Conservation (phyloP, 208 protist genomes). For the Trypanosomatidae sp. region DNA sequence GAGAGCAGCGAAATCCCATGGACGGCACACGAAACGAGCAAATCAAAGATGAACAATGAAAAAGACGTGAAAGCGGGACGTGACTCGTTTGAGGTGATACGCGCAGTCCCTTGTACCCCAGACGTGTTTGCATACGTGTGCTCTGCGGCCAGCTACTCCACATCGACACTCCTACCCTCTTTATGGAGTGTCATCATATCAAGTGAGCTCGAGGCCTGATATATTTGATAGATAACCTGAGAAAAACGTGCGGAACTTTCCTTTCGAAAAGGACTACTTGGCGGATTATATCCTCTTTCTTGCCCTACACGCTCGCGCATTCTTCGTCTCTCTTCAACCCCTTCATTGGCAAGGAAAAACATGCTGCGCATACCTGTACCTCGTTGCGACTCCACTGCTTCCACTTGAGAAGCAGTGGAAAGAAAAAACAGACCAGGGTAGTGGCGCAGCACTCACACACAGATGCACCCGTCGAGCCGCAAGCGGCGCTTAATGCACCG, state of each 20-base stretch:
- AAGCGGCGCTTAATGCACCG: neutral
- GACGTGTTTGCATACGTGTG: neutral
- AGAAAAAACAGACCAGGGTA: neutral
- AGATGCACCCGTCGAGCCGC: neutral
- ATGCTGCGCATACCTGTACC: neutral
- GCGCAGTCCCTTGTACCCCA: neutral
- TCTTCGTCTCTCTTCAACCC: neutral
- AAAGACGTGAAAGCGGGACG: neutral
- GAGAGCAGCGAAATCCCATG: slow-evolving; percentile 2
- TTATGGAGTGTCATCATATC: neutral
- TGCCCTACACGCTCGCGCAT: neutral
- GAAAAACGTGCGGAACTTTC: neutral
- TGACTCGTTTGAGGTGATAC: neutral
- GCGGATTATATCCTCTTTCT: neutral
- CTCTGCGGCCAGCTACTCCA: neutral
- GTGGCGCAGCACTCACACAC: neutral
- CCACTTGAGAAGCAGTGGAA: neutral
- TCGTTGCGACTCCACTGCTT: neutral
- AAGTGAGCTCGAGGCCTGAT: neutral
- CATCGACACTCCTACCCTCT: neutral
- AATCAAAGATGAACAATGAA: neutral
- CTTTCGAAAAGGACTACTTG: neutral
- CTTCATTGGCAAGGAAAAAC: neutral
- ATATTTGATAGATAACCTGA: neutral
- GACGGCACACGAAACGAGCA: neutral